phyloP scores from a whole-genome alignment of 306 rosid species.

The Prinsepia uniflora region DNA sequence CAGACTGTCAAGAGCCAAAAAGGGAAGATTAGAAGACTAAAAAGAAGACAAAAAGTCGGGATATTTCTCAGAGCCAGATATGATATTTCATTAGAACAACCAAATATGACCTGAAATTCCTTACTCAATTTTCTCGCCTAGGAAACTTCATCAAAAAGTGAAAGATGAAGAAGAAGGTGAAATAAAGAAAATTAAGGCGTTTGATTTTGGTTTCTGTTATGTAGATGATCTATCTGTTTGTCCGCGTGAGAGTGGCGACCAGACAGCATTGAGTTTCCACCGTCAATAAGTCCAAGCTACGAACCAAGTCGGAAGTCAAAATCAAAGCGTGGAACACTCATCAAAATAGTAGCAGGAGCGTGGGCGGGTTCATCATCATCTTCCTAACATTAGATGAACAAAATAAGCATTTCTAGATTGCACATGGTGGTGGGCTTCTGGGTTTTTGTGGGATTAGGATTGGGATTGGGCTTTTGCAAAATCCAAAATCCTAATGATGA shows the following conservation, averaged over 20 bases:
- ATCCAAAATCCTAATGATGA: no score
- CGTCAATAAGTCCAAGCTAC: no score
- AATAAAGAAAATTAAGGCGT: constrained; percentile 7
- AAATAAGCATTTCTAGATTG: no score
- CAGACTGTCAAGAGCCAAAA: constrained; percentile 32
- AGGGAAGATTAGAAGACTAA: constrained; percentile 7
- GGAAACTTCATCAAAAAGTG: background rate
- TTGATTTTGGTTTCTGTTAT: background rate
- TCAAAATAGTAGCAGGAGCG: no score
- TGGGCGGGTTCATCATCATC: no score
- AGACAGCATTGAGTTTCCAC: no score
- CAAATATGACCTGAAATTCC: constrained; percentile 21
- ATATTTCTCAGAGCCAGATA: constrained; percentile 25
- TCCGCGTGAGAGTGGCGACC: constrained; percentile 55
- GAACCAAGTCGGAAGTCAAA: no score
- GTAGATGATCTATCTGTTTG: constrained; percentile 31
- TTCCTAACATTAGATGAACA: no score
- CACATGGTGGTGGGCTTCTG: no score
- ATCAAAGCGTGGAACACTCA: no score
- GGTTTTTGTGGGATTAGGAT: no score
- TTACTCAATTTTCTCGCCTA: constrained; percentile 4
- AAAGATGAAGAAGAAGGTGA: background rate
- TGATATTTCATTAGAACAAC: constrained; percentile 17
- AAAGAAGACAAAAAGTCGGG: constrained; percentile 33
- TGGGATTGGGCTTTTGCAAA: no score